These are phyloP conservation scores for Hypoxylon sp. DNA, from an alignment of 2,329 filamentous ascomycete species.

Conservation along the genomic window DNA sequence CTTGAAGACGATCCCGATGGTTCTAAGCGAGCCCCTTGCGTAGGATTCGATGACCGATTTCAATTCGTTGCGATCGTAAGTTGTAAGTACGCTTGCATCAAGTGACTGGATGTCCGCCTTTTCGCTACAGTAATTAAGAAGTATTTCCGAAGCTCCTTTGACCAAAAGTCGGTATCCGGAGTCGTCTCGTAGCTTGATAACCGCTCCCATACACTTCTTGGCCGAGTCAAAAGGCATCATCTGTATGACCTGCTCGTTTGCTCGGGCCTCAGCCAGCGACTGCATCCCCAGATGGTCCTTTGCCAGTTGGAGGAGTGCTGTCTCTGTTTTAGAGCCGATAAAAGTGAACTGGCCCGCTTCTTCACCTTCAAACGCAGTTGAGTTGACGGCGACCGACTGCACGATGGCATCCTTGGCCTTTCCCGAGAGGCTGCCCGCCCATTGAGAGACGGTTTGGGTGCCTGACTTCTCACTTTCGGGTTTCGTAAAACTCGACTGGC, in stretches of 20 bases:
- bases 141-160: conserved; percentile 70
- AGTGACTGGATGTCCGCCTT: conserved; percentile 53
- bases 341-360: conserved; percentile 60
- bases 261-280: conserved; percentile 60
- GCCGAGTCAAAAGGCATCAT: conserved; percentile 67
- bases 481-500: conserved; percentile 55
- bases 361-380: conserved; percentile 67
- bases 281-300: conserved; percentile 64
- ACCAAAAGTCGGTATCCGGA: conserved; percentile 63
- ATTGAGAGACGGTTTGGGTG: conserved; percentile 47
- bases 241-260: conserved; percentile 61
- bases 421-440: conserved; percentile 49
- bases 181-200: conserved; percentile 60
- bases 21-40: conserved; percentile 76
- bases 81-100: conserved; percentile 63
- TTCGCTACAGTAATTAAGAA: conserved; percentile 59
- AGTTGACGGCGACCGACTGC: conserved; percentile 67
- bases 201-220: conserved; percentile 69
- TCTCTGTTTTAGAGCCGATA: conserved; percentile 69
- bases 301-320: conserved; percentile 64
- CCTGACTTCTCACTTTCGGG: conserved; percentile 42
- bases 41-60: conserved; percentile 70
- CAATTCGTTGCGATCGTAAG: conserved; percentile 67
- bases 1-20: conserved; percentile 79
- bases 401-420: conserved; percentile 54